Evolutionary conservation across 148 eudicot genomes (phyloP).

Genomic region (Suaeda aralocaspica): DNA sequence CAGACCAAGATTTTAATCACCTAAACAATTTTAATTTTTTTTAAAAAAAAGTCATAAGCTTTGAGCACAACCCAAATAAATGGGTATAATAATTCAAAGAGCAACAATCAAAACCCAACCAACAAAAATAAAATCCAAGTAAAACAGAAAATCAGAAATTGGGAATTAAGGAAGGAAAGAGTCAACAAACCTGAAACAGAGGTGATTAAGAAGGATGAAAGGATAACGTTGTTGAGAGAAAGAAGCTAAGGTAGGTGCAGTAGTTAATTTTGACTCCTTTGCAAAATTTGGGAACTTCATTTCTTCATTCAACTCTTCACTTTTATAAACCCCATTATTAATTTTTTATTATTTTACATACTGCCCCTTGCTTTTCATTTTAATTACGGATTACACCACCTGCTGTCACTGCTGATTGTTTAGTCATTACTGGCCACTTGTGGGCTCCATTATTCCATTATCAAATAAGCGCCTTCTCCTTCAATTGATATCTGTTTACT

Average conservation of each 20-base stretch:
- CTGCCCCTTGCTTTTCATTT: not conserved
- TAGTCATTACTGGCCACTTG: not conserved
- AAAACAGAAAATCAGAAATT: too few relatives aligned
- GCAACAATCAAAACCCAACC: too few relatives aligned
- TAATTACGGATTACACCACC: not conserved
- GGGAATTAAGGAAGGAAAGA: too few relatives aligned
- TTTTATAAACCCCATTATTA: constrained; percentile 14
- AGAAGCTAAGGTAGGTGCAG: not conserved
- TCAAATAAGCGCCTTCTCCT: too few relatives aligned
- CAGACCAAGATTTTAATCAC: too few relatives aligned
- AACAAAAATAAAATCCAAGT: too few relatives aligned
- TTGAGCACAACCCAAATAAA: too few relatives aligned
- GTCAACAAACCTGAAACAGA: not conserved
- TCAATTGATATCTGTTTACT: too few relatives aligned
- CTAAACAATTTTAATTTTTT: too few relatives aligned
- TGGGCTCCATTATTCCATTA: not conserved
- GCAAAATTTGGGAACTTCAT: constrained; percentile 6
- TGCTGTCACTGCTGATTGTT: not conserved
- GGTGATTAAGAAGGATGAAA: not conserved
- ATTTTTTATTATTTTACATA: not conserved
- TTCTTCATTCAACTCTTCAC: not conserved
- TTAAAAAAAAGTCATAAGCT: too few relatives aligned
- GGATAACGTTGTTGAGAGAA: not conserved
- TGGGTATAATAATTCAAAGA: too few relatives aligned
- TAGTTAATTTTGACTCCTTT: not conserved